Percentiles rank a stretch among this genome's conserved stretches.
Evolutionary conservation across 768 basidiomycete species (phyloP).

Genomic region (Cystobasidium onofrii): DNA sequence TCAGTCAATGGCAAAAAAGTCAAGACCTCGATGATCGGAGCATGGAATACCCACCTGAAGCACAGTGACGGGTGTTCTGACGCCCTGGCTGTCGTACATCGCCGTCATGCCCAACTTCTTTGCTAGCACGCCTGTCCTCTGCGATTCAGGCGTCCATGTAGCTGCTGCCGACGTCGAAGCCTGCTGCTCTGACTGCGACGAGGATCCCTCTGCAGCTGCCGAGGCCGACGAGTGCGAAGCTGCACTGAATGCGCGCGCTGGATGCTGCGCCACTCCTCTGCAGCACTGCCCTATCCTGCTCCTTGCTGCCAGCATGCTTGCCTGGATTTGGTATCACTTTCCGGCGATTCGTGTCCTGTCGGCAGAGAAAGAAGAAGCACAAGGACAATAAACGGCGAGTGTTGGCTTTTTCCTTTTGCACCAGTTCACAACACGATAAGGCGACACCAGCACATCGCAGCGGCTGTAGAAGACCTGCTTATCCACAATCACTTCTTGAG

Average conservation of each 20-base stretch:
- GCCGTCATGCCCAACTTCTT: constrained; percentile 92
- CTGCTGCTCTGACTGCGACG: background rate
- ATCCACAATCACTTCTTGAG: too few species aligned
- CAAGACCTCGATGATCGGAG: background rate
- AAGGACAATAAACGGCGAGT: background rate
- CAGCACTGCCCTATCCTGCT: constrained; percentile 16
- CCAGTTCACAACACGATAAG: too few species aligned
- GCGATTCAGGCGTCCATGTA: constrained; percentile 24
- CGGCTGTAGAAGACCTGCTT: too few species aligned
- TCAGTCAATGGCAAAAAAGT: background rate
- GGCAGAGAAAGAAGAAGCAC: constrained; percentile 13
- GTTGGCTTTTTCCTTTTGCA: too few species aligned
- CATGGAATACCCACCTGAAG: constrained; percentile 59
- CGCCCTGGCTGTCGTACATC: constrained; percentile 84
- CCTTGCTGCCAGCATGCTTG: constrained; percentile 2
- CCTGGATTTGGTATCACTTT: background rate
- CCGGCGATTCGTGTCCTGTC: background rate
- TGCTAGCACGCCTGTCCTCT: constrained; percentile 81
- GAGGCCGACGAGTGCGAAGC: background rate
- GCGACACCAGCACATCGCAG: too few species aligned
- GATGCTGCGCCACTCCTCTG: background rate
- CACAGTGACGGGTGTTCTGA: constrained; percentile 79
- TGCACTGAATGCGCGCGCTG: background rate
- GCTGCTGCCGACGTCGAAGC: background rate
- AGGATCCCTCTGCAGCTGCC: background rate